Evolutionary conservation across 139 green algal genomes (phyloP), one percentile per base, ranked within the genome.

Genomic region (Tetradesmus obliquus): DNA sequence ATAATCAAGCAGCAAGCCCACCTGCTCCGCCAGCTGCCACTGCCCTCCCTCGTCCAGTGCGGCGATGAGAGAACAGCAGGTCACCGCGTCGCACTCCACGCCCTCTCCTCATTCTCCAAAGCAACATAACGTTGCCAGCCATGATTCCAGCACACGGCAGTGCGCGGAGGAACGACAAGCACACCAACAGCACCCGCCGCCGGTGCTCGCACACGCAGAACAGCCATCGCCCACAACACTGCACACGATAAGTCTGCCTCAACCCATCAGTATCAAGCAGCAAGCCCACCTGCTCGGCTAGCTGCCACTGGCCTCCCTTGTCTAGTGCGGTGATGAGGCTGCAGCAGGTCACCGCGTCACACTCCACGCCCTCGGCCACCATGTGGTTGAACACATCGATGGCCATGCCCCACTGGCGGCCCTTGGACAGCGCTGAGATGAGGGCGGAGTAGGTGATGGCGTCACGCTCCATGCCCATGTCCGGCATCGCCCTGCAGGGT

Each of bases 311-410:
- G 0, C 97, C 97, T 24, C 97, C 97, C 58, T 97, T 96, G 94
- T 99, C 97, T 88, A 99, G 92, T 0, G 97, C 97, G 51, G 97
- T 97, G 92, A 99, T 98, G 24, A 99, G 94, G 82, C 92, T 96
- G 96, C 97, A 99, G 95, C 97, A 99, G 3, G 96, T 98, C 3
- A 99, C 97, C 2, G 98, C 97, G 87, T 99, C 97, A 66, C 96
- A 96, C 93, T 97, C 92, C 3, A 98, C 94, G 79, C 95, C 95
- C 79, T 95, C 88, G 22, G 95, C 90, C 90, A 88, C 92, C 94
- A 95, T 96, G 92, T 95, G 93, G 88, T 95, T 94, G 92, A 96
- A 96, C 32, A 94, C 91, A 82, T 95, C 92, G 60, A 96, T 95
- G 51, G 94, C 97, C 7, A 95, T 85, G 1, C 82, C 91, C 95